Evolutionary conservation across 2,329 filamentous ascomycete species (phyloP).

Genomic region (Pyrenophora seminiperda): DNA sequence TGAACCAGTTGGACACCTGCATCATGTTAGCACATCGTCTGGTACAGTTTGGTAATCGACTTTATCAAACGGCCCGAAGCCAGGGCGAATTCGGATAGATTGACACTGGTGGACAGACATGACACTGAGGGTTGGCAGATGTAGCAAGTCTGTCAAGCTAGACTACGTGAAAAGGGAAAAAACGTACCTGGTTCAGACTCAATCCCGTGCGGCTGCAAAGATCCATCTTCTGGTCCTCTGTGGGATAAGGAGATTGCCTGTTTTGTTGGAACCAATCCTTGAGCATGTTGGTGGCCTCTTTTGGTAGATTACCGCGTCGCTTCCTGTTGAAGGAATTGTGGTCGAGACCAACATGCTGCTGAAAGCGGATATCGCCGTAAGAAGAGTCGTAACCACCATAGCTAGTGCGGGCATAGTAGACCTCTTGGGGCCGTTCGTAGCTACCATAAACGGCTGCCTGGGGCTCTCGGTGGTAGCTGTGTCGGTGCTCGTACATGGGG

Average conservation of each 20-base stretch:
- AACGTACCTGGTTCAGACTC: slow-evolving; percentile 70
- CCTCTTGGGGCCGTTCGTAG: slow-evolving; percentile 28
- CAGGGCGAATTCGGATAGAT: slow-evolving; percentile 6
- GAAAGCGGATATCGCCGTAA: slow-evolving; percentile 39
- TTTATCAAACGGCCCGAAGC: slow-evolving; percentile 4
- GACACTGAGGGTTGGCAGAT: slow-evolving; percentile 16
- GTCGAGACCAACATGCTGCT: slow-evolving; percentile 35
- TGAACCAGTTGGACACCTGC: slow-evolving; percentile 78
- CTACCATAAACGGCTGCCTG: slow-evolving; percentile 21
- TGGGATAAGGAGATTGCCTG: slow-evolving; percentile 75
- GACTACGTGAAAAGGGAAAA: not conserved
- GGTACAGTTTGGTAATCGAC: not conserved
- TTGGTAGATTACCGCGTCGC: slow-evolving; percentile 85
- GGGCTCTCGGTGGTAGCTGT: slow-evolving; percentile 36
- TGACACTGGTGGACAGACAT: slow-evolving; percentile 15
- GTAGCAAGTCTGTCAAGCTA: slow-evolving; percentile 46
- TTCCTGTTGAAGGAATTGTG: slow-evolving; percentile 51
- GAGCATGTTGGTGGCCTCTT: slow-evolving; percentile 82
- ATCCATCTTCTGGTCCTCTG: slow-evolving; percentile 84
- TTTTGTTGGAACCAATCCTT: slow-evolving; percentile 71
- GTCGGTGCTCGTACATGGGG: slow-evolving; percentile 27
- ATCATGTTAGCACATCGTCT: slow-evolving; percentile 14
- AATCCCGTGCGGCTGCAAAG: slow-evolving; percentile 77
- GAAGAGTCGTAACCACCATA: slow-evolving; percentile 29
- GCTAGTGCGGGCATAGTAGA: slow-evolving; percentile 23